phyloP scores from a whole-genome alignment of 75 land plant species.

The Azolla pinnata region DNA sequence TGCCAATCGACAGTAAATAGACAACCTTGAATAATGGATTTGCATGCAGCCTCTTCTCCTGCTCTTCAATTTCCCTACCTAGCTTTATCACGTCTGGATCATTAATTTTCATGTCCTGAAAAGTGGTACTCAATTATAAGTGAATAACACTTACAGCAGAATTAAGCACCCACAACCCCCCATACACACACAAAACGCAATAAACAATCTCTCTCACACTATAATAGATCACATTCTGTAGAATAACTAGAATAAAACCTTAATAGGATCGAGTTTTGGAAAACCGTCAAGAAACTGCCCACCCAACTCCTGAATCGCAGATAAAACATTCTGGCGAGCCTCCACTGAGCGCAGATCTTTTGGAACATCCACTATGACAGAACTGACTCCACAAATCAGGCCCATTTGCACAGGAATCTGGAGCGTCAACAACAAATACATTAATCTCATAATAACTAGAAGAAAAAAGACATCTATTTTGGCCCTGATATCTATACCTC shows the following conservation, averaged over 20 bases:
- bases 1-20: neutral
- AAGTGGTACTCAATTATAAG: slow-evolving; percentile 4
- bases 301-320: slow-evolving; percentile 67
- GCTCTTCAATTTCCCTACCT: slow-evolving; percentile 56
- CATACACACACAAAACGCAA: no score
- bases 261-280: slow-evolving; percentile 74
- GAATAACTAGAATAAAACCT: slow-evolving; percentile 40
- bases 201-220: no score
- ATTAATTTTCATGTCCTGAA: slow-evolving; percentile 85
- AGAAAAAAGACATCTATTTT: no score
- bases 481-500: no score
- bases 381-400: slow-evolving; percentile 59
- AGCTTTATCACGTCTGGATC: slow-evolving; percentile 70
- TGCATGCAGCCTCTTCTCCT: slow-evolving; percentile 52
- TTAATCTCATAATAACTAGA: no score
- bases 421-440: no score
- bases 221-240: no score
- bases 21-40: slow-evolving; percentile 80
- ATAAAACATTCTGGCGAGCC: slow-evolving; percentile 67
- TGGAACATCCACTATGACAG: slow-evolving; percentile 54
- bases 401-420: slow-evolving; percentile 87
- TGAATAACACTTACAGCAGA: no score
- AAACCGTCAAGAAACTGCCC: slow-evolving; percentile 62
- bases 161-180: no score
- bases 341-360: slow-evolving; percentile 73